Percentiles rank a stretch among this genome's conserved stretches.
These are phyloP conservation scores for Micractinium sp. DNA, from an alignment of 139 green algal genomes.

Conservation along the genomic window DNA sequence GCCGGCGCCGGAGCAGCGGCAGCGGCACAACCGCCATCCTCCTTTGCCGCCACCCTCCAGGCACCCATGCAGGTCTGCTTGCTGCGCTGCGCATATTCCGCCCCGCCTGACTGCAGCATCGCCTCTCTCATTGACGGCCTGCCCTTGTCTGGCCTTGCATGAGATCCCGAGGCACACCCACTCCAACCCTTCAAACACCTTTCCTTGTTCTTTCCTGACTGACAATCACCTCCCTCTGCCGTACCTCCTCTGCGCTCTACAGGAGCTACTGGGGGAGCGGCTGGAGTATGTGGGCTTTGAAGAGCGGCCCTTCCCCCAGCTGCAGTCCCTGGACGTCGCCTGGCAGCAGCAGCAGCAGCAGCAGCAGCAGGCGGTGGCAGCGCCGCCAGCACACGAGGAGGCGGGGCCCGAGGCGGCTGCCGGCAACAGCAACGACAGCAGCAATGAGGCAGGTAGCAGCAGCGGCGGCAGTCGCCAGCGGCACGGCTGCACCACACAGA, in stretches of 20 bases:
- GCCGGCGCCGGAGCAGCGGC: neutral
- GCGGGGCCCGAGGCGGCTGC: neutral
- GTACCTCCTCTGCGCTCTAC: too few species aligned
- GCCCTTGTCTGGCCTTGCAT: neutral
- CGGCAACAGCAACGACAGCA: neutral
- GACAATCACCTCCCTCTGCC: neutral
- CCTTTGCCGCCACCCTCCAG: neutral
- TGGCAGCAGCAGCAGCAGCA: neutral
- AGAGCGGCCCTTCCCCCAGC: slow-evolving; percentile 1
- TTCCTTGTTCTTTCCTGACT: neutral
- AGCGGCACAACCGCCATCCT: neutral
- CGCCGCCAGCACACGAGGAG: neutral
- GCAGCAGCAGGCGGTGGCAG: neutral
- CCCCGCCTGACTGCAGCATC: neutral
- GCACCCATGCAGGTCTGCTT: neutral
- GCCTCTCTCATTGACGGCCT: too few species aligned
- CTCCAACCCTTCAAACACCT: neutral
- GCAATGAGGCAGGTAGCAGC: neutral
- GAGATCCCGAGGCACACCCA: too few species aligned
- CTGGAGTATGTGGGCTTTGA: slow-evolving; percentile 31
- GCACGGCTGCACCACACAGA: neutral
- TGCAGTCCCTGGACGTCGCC: neutral
- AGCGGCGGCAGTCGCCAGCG: neutral
- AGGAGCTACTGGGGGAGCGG: slow-evolving; percentile 4
- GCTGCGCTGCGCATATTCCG: neutral